phyloP scores from a whole-genome alignment of 2,329 filamentous ascomycete species.

The Fusarium devonianum region DNA sequence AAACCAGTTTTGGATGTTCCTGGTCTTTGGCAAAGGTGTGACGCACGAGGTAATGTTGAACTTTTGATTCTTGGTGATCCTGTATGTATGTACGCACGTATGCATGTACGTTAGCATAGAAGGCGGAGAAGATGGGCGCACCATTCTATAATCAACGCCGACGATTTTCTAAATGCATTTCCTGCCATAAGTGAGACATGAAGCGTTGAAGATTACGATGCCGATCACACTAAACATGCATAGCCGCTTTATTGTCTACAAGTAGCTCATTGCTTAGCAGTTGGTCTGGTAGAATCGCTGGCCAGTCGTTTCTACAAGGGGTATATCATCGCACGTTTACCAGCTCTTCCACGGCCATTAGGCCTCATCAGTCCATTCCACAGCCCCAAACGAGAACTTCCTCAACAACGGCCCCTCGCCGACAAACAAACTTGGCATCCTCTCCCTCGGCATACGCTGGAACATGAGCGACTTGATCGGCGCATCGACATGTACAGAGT shows the following conservation, averaged over 20 bases:
- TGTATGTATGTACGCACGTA: conserved; percentile 8
- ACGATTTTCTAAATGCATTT: not conserved
- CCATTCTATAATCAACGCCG: not conserved
- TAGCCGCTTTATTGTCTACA: too few species aligned
- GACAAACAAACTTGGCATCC: conserved; percentile 56
- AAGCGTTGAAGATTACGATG: too few species aligned
- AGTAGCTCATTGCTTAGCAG: too few species aligned
- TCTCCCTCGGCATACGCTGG: conserved; percentile 53
- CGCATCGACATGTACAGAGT: conserved; percentile 28
- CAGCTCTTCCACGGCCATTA: too few species aligned
- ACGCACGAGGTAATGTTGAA: too few species aligned
- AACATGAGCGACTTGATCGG: conserved; percentile 57
- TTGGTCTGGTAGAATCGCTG: too few species aligned
- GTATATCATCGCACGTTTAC: too few species aligned
- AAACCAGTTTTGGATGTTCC: too few species aligned
- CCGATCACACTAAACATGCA: too few species aligned
- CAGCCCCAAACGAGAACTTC: conserved; percentile 55
- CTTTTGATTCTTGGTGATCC: not conserved
- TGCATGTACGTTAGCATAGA: not conserved
- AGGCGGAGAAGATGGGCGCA: not conserved
- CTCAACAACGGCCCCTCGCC: conserved; percentile 48
- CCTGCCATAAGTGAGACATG: too few species aligned
- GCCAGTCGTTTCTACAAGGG: not conserved
- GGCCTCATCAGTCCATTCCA: conserved; percentile 46
- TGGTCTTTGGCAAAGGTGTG: too few species aligned